Conservation (phyloP, 139 green algal species). For the Parachlorella kessleri region DNA sequence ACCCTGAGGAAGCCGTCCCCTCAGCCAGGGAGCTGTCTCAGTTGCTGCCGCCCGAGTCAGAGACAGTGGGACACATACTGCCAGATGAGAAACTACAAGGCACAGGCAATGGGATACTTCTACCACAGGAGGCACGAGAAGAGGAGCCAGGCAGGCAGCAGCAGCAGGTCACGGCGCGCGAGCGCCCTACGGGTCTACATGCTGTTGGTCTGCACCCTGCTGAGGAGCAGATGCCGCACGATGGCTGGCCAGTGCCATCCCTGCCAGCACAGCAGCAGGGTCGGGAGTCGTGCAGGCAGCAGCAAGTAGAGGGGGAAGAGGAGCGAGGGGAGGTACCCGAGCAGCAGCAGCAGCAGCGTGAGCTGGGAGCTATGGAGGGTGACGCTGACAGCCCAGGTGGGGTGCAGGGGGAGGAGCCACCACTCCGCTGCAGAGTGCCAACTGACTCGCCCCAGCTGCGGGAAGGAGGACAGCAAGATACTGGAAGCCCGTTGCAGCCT, state of each 20-base stretch:
- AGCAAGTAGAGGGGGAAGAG: neutral
- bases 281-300: too few species aligned
- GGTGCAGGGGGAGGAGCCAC: neutral
- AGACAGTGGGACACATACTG: neutral
- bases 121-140: neutral
- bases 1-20: neutral
- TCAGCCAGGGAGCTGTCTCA: neutral
- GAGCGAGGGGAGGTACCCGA: neutral
- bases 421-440: too few species aligned
- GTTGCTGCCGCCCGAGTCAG: neutral
- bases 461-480: too few species aligned
- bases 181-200: neutral
- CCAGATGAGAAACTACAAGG: too few species aligned
- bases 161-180: neutral
- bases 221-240: too few species aligned
- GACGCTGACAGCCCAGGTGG: neutral
- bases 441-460: too few species aligned
- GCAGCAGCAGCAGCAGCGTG: neutral
- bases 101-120: neutral
- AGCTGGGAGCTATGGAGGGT: neutral
- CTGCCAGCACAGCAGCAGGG: too few species aligned
- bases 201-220: neutral
- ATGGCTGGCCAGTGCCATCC: too few species aligned
- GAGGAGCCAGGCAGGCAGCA: neutral
- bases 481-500: too few species aligned